Evolutionary conservation across 2,329 filamentous ascomycete species (phyloP).

Genomic region (Alternaria triticina): DNA sequence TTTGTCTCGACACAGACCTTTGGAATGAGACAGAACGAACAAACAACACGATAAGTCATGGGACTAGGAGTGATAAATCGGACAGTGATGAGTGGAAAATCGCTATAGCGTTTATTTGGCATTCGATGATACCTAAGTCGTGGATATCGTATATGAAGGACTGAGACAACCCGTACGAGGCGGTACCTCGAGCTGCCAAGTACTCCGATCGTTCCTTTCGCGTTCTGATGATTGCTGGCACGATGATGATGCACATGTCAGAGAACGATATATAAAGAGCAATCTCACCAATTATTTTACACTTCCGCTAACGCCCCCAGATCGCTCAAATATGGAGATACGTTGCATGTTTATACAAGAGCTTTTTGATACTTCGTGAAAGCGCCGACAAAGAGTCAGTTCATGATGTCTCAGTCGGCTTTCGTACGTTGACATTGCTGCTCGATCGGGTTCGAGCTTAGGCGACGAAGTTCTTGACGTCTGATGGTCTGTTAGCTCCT

Average conservation of each 20-base stretch:
- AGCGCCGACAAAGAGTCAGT: conserved; percentile 1
- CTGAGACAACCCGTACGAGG: background rate
- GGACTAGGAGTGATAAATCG: background rate
- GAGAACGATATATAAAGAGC: background rate
- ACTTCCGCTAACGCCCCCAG: conserved; percentile 24
- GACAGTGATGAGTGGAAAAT: conserved; percentile 28
- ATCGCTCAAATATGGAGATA: conserved; percentile 14
- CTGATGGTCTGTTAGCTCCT: conserved; percentile 50
- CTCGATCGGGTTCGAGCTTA: conserved; percentile 29
- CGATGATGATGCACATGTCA: background rate
- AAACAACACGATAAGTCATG: background rate
- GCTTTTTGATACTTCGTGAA: background rate
- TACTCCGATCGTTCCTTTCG: background rate
- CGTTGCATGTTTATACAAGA: conserved; percentile 29
- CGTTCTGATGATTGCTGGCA: background rate
- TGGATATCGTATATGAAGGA: conserved; percentile 1
- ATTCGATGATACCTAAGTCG: conserved; percentile 15
- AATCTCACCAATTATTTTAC: conserved; percentile 33
- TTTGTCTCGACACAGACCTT: conserved; percentile 11
- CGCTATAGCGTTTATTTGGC: conserved; percentile 20
- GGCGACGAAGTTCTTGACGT: conserved; percentile 84
- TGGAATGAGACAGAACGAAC: background rate
- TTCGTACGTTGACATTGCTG: background rate
- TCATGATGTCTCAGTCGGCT: background rate
- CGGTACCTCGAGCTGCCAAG: background rate